These are phyloP conservation scores for Phytophthora agathidicida DNA, from an alignment of 352 stramenopile species.

Conservation along the genomic window DNA sequence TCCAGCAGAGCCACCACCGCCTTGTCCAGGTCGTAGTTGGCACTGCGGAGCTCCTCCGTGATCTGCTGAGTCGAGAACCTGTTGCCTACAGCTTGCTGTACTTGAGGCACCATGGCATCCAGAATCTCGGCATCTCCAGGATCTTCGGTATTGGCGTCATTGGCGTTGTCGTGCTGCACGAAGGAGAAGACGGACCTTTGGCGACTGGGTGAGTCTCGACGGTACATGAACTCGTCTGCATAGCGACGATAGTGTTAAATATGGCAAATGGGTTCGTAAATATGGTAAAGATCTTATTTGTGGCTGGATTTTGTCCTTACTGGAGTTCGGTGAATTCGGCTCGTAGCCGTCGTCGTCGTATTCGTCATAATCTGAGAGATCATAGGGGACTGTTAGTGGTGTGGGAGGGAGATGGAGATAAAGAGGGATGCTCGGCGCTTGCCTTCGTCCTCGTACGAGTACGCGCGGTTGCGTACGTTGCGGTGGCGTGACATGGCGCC, in stretches of 20 bases:
- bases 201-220: slow-evolving; percentile 78
- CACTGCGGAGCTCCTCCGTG: slow-evolving; percentile 61
- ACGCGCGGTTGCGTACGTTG: slow-evolving; percentile 87
- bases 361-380: slow-evolving; percentile 68
- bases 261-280: slow-evolving; percentile 12
- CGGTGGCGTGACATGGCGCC: slow-evolving; percentile 86
- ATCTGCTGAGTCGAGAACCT: slow-evolving; percentile 69
- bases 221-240: slow-evolving; percentile 85
- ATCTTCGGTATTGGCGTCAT: slow-evolving; percentile 28
- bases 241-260: background rate
- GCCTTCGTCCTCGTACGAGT: slow-evolving; percentile 90
- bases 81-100: slow-evolving; percentile 53
- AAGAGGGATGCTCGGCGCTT: background rate
- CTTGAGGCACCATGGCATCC: slow-evolving; percentile 58
- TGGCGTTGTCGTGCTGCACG: slow-evolving; percentile 52
- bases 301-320: slow-evolving; percentile 35
- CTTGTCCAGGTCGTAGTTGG: slow-evolving; percentile 86
- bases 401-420: background rate
- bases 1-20: slow-evolving; percentile 76
- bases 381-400: background rate
- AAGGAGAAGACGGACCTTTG: slow-evolving; percentile 84
- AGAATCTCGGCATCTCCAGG: slow-evolving; percentile 60
- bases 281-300: slow-evolving; percentile 3
- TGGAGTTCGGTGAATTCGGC: slow-evolving; percentile 63
- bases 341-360: slow-evolving; percentile 71